Evolutionary conservation across 225 moss, liverwort and hornwort genomes (phyloP).

Genomic region (Sphagnum contortum): DNA sequence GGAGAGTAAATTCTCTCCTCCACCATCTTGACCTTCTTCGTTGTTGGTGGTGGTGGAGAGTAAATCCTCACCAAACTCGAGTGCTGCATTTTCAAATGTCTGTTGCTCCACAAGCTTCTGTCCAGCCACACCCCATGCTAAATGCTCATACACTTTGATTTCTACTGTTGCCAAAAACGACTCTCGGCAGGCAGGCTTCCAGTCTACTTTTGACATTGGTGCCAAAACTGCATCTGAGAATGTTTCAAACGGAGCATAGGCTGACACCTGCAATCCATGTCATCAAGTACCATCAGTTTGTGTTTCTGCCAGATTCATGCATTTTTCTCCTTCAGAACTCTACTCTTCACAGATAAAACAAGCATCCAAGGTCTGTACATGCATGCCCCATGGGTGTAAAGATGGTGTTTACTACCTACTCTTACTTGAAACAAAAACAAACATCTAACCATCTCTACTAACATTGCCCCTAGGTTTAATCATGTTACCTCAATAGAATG

Average conservation of each 20-base stretch:
- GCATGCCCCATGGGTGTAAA: neutral
- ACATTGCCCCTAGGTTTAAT: too few species aligned
- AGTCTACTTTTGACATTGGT: constrained; percentile 55
- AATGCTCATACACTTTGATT: constrained; percentile 59
- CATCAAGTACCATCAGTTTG: neutral
- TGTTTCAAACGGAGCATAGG: constrained; percentile 35
- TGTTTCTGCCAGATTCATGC: neutral
- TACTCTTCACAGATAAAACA: neutral
- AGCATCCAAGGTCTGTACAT: neutral
- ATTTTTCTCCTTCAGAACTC: too few species aligned
- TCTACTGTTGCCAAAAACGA: constrained; percentile 57
- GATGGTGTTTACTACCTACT: too few species aligned
- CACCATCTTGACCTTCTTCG: too few species aligned
- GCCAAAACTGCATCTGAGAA: constrained; percentile 56
- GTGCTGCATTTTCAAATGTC: constrained; percentile 37
- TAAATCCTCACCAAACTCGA: constrained; percentile 84
- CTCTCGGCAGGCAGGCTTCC: constrained; percentile 80
- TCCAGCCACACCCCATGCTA: constrained; percentile 60
- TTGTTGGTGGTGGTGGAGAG: constrained; percentile 3
- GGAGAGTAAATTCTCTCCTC: constrained; percentile 42
- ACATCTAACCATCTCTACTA: neutral
- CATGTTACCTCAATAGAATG: constrained; percentile 45
- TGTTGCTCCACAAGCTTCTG: constrained; percentile 32
- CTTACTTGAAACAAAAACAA: neutral
- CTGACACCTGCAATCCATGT: constrained; percentile 26